phyloP scores from a whole-genome alignment of 1,284 basidiomycete species.

The Farysia itapuensis region DNA sequence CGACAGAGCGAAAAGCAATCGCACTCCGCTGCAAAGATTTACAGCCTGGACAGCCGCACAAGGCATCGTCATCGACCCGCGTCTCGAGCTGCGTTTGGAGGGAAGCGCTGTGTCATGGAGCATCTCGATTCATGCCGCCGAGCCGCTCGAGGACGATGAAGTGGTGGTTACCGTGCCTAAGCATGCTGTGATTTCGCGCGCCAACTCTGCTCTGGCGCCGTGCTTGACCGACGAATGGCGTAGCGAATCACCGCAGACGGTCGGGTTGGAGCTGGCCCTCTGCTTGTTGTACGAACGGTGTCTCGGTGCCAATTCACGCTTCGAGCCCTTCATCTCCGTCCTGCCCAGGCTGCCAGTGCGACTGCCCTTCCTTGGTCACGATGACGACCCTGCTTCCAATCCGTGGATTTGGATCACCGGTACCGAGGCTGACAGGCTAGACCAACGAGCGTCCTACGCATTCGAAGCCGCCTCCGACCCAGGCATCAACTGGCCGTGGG shows the following conservation, averaged over 20 bases:
- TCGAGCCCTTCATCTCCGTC: conserved; percentile 29
- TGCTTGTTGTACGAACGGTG: conserved; percentile 42
- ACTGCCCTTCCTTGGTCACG: conserved; percentile 10
- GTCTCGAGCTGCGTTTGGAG: conserved; percentile 8
- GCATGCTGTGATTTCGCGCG: conserved; percentile 27
- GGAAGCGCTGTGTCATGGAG: conserved; percentile 11
- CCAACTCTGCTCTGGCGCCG: conserved; percentile 16
- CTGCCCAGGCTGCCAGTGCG: conserved; percentile 22
- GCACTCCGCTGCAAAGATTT: no score
- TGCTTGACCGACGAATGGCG: conserved; percentile 8
- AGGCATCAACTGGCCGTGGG: conserved; percentile 5
- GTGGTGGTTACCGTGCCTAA: conserved; percentile 29
- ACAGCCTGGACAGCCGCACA: conserved; percentile 9
- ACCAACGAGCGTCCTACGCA: conserved; percentile 4
- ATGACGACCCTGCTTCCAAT: neutral
- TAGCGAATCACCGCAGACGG: conserved; percentile 16
- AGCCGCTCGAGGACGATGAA: conserved; percentile 3
- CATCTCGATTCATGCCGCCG: conserved; percentile 13
- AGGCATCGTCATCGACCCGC: conserved; percentile 3
- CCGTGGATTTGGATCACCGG: conserved; percentile 12
- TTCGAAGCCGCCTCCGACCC: conserved; percentile 2
- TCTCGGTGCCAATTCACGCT: conserved; percentile 19
- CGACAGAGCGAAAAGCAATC: no score
- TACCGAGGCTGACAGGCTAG: conserved; percentile 26
- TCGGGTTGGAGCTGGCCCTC: conserved; percentile 38